A percentile compares a stretch with the other conserved stretches of the same genome.
These are phyloP conservation scores for Nannochloropsis limnetica DNA, from an alignment of 352 stramenopile genomes.

Conservation along the genomic window DNA sequence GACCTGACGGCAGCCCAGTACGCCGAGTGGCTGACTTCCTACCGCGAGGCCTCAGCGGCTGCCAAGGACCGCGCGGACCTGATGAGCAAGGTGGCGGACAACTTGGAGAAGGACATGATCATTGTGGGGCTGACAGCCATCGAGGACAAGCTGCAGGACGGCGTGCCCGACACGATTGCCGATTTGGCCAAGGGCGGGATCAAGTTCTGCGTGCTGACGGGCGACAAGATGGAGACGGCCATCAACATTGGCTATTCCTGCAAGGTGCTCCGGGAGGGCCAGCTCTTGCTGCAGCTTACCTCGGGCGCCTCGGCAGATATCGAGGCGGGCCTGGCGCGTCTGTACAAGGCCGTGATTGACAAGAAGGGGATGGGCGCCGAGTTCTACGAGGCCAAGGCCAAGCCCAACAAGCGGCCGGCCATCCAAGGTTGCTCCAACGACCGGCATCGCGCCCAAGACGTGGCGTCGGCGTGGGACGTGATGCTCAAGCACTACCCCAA, in stretches of 20 bases:
- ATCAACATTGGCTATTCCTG: constrained; percentile 84
- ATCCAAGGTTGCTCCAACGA: background rate
- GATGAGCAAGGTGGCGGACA: constrained; percentile 63
- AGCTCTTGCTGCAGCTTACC: constrained; percentile 35
- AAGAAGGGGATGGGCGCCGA: constrained; percentile 34
- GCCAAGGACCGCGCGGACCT: constrained; percentile 43
- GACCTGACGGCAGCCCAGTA: constrained; percentile 61
- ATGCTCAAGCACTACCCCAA: background rate
- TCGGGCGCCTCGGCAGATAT: constrained; percentile 35
- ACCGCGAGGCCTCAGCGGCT: constrained; percentile 30
- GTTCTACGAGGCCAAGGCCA: background rate
- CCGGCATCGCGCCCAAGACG: background rate
- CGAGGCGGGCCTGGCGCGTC: constrained; percentile 31
- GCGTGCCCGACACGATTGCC: constrained; percentile 73
- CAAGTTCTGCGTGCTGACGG: constrained; percentile 84
- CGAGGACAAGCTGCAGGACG: constrained; percentile 80
- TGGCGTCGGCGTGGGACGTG: background rate
- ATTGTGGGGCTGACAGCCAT: constrained; percentile 79
- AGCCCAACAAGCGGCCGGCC: background rate
- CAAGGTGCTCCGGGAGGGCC: constrained; percentile 58
- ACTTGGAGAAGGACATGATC: constrained; percentile 68
- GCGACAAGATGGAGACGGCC: constrained; percentile 83
- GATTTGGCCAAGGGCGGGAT: constrained; percentile 71
- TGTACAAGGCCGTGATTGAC: constrained; percentile 36
- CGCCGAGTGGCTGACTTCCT: constrained; percentile 51